Evolutionary conservation across 495 filamentous ascomycete species (phyloP).

Genomic region (Aspergillus diversus): DNA sequence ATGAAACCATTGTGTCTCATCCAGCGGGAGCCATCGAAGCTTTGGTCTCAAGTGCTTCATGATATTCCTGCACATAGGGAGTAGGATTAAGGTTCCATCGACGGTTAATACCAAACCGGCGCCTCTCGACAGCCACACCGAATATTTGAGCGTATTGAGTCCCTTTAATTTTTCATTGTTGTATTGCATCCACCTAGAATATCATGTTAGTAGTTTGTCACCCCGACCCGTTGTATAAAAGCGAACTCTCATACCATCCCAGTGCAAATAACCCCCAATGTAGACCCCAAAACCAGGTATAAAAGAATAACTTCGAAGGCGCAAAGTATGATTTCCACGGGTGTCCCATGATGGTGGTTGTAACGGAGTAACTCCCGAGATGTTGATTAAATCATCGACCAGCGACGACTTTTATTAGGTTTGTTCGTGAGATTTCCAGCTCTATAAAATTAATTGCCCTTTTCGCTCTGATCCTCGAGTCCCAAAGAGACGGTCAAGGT

Average conservation of each 20-base stretch:
- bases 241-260: conserved; percentile 74
- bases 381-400: conserved; percentile 25
- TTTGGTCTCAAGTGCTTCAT: conserved; percentile 84
- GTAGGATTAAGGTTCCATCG: conserved; percentile 83
- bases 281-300: conserved; percentile 80
- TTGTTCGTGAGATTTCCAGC: background rate
- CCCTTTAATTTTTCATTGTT: conserved; percentile 65
- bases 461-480: background rate
- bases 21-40: conserved; percentile 83
- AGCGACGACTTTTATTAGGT: conserved; percentile 25
- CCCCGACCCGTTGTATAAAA: conserved; percentile 10
- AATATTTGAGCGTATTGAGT: conserved; percentile 82
- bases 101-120: conserved; percentile 81
- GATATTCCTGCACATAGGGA: conserved; percentile 94
- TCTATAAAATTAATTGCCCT: background rate
- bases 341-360: conserved; percentile 20
- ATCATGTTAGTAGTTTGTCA: conserved; percentile 16
- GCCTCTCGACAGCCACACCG: conserved; percentile 95
- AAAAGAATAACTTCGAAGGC: conserved; percentile 72
- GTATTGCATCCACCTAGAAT: conserved; percentile 74
- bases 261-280: conserved; percentile 81
- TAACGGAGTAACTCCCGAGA: conserved; percentile 13
- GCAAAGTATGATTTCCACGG: conserved; percentile 62
- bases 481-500: background rate
- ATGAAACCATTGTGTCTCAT: conserved; percentile 97